Percentiles rank a stretch among this genome's conserved stretches.
Conservation (phyloP, 768 basidiomycete species). For the Mycena crocata region DNA sequence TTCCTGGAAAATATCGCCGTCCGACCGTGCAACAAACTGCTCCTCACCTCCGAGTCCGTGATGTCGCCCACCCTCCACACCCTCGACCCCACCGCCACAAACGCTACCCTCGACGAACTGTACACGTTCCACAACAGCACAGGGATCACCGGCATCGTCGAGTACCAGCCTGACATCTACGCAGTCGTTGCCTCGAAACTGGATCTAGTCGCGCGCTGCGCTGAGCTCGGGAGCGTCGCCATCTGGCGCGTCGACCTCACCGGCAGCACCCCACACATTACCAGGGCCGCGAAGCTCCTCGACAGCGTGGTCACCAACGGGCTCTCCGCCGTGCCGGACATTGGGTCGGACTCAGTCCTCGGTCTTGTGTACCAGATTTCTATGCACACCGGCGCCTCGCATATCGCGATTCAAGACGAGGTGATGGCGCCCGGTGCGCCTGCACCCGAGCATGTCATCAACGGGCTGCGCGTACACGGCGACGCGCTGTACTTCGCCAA, state of each 20-base stretch:
- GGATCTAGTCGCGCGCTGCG: not conserved
- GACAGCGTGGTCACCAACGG: not conserved
- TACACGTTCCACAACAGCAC: constrained; percentile 15
- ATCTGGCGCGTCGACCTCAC: constrained; percentile 9
- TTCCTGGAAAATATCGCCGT: constrained; percentile 13
- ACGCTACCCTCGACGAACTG: not conserved
- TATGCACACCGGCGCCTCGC: not conserved
- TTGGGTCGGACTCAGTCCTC: constrained; percentile 1
- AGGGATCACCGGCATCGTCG: constrained; percentile 2
- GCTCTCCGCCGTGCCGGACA: not conserved
- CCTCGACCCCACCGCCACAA: constrained; percentile 1
- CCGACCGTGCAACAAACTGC: not conserved
- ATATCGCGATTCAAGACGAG: not conserved
- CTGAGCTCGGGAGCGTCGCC: not conserved
- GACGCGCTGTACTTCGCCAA: not conserved
- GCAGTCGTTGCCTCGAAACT: not conserved
- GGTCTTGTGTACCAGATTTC: not conserved
- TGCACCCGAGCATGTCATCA: constrained; percentile 1
- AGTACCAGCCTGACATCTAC: not conserved
- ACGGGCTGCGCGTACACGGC: constrained; percentile 5
- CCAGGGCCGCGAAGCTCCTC: not conserved
- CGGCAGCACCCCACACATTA: not conserved
- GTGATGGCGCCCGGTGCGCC: not conserved
- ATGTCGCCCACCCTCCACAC: constrained; percentile 1
- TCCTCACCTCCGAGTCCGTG: constrained; percentile 1